phyloP scores from a whole-genome alignment of 2,329 filamentous ascomycete species.

The Trichoderma breve region DNA sequence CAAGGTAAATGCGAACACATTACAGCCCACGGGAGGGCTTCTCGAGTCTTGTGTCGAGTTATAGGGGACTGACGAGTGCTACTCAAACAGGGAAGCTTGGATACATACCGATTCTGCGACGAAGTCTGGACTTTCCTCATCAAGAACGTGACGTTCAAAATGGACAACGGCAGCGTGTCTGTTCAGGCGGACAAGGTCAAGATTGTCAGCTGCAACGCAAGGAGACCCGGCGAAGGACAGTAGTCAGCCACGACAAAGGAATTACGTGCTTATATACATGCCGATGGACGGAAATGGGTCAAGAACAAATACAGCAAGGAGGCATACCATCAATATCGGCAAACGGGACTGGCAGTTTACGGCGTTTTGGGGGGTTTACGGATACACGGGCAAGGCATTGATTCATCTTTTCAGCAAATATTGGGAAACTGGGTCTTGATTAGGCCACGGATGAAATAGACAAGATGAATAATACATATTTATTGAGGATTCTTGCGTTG shows the following conservation, averaged over 20 bases:
- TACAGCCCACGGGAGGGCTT: background rate
- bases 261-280: background rate
- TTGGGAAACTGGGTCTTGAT: background rate
- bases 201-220: conserved; percentile 97
- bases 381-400: background rate
- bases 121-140: conserved; percentile 99
- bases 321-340: background rate
- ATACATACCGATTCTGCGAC: conserved; percentile 98
- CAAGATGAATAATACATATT: background rate
- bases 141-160: conserved; percentile 98
- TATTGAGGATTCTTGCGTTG: background rate
- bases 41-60: background rate
- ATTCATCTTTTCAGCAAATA: background rate
- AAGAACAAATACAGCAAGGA: background rate
- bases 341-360: background rate
- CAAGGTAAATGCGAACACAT: conserved; percentile 65
- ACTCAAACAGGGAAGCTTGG: conserved; percentile 74
- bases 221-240: conserved; percentile 52
- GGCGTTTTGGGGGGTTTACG: conserved; percentile 22
- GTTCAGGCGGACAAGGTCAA: conserved; percentile 90
- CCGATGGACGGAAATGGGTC: background rate
- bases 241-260: background rate
- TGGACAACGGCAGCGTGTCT: conserved; percentile 72
- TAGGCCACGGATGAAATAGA: background rate
- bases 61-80: background rate